Conservation (phyloP, 176 grass and related monocot genomes). For the Miscanthus lutarioriparius region DNA sequence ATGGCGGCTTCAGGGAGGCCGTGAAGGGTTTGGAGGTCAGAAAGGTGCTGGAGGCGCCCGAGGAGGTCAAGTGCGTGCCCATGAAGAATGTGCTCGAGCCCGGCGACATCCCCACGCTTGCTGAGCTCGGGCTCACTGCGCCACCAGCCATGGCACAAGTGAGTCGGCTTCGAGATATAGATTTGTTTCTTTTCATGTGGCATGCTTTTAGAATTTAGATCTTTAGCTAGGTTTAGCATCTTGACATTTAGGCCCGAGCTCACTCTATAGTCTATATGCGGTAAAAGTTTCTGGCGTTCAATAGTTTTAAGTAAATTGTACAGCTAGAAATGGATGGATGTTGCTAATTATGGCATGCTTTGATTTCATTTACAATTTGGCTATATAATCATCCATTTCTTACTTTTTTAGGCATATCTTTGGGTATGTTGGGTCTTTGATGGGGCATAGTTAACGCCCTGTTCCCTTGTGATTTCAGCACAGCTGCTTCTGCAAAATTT, state of each 20-base stretch:
- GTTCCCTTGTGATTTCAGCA: neutral
- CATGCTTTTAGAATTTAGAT: neutral
- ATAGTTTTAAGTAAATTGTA: neutral
- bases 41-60: conserved; percentile 56
- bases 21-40: conserved; percentile 67
- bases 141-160: conserved; percentile 60
- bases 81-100: conserved; percentile 74
- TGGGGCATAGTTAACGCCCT: neutral
- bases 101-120: conserved; percentile 74
- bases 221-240: neutral
- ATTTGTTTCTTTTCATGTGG: neutral
- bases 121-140: conserved; percentile 65
- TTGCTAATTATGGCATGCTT: neutral
- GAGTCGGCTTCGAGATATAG: neutral
- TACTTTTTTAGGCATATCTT: neutral
- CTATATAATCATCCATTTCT: neutral
- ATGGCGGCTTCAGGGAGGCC: conserved; percentile 73
- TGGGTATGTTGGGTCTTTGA: neutral
- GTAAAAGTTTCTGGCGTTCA: neutral
- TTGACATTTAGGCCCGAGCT: neutral
- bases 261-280: neutral
- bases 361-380: neutral
- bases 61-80: conserved; percentile 83
- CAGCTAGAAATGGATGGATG: neutral
- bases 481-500: neutral